Conservation (phyloP, 1,139 yeast species). For the Kurtzmaniella quercitrusa region DNA sequence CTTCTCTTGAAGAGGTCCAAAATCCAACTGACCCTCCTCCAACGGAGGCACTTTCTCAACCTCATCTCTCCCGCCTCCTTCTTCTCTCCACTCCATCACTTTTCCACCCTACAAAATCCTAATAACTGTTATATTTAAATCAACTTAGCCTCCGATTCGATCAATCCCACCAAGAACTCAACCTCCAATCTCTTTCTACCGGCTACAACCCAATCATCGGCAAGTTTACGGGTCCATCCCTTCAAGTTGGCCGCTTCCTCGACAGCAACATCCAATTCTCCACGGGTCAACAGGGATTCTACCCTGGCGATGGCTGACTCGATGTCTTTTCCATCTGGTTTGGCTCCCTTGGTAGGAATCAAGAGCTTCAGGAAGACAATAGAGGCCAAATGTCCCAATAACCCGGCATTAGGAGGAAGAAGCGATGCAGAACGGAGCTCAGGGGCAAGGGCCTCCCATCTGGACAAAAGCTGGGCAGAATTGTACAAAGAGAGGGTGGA, state of each 20-base stretch:
- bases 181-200: constrained; percentile 87
- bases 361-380: constrained; percentile 70
- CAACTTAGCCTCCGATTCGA: constrained; percentile 54
- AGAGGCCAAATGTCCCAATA: constrained; percentile 86
- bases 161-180: constrained; percentile 67
- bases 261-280: constrained; percentile 82
- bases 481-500: constrained; percentile 59
- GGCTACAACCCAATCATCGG: constrained; percentile 86
- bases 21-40: too few relatives aligned
- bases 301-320: constrained; percentile 89
- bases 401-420: constrained; percentile 92
- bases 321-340: constrained; percentile 71
- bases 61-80: too few relatives aligned
- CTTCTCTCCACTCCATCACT: too few relatives aligned
- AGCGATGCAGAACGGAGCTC: constrained; percentile 86
- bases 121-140: constrained; percentile 15
- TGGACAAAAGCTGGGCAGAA: constrained; percentile 60
- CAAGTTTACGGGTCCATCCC: constrained; percentile 91
- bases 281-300: constrained; percentile 67
- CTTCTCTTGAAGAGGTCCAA: too few relatives aligned
- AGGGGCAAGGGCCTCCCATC: constrained; percentile 76
- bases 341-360: constrained; percentile 55
- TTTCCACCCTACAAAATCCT: neutral
- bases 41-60: too few relatives aligned
- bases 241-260: constrained; percentile 86